Evolutionary conservation across 176 grass and related monocot genomes (phyloP).

Genomic region (Musa schizocarpa): DNA sequence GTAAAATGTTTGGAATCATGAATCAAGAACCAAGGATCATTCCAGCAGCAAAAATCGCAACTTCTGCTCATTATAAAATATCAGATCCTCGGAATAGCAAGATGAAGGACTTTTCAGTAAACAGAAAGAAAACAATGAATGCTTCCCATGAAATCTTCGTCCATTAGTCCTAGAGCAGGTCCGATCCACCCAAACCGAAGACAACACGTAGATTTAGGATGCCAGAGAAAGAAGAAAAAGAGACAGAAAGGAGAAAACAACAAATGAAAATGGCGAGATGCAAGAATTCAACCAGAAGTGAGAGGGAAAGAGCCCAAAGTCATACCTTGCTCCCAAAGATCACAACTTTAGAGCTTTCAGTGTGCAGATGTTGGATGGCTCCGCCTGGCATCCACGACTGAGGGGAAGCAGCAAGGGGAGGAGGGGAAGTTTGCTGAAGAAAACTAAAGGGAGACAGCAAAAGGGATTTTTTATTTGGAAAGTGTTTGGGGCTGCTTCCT

Average conservation of each 20-base stretch:
- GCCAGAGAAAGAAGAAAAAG: no score
- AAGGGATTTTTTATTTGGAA: neutral
- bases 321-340: conserved; percentile 4
- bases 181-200: neutral
- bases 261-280: no score
- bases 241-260: no score
- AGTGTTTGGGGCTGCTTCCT: neutral
- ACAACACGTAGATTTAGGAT: neutral
- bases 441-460: neutral
- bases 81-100: neutral
- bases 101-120: neutral
- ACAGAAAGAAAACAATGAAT: conserved; percentile 8
- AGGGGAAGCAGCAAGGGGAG: neutral
- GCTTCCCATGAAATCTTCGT: neutral
- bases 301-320: neutral
- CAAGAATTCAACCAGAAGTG: no score
- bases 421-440: neutral
- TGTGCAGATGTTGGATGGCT: neutral
- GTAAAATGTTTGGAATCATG: neutral
- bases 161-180: conserved; percentile 1
- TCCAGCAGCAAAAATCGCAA: conserved; percentile 1
- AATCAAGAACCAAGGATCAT: neutral
- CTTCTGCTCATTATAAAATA: neutral
- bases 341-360: conserved; percentile 5
- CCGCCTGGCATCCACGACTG: neutral